These are phyloP conservation scores for Populus trichocarpa DNA, from an alignment of 441 rosid species.

Conservation along the genomic window DNA sequence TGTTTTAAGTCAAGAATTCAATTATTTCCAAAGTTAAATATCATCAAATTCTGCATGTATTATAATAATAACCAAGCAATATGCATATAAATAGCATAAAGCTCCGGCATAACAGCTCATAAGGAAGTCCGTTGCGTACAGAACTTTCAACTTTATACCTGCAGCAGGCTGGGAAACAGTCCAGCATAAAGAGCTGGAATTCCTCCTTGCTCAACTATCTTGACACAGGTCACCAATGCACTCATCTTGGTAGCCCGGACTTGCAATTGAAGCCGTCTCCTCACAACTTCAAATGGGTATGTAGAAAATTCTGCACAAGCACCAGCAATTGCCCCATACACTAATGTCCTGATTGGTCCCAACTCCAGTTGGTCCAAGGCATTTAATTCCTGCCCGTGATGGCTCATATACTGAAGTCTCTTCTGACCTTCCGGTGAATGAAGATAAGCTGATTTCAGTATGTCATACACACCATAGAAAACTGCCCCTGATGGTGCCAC, in stretches of 20 bases:
- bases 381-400: conserved; percentile 54
- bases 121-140: neutral
- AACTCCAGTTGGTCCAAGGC: conserved; percentile 69
- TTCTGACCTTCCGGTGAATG: conserved; percentile 63
- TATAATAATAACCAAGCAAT: too few relatives aligned
- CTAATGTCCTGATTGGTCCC: conserved; percentile 69
- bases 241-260: conserved; percentile 48
- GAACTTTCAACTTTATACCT: conserved; percentile 38
- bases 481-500: conserved; percentile 84
- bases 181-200: conserved; percentile 80
- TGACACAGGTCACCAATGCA: conserved; percentile 52
- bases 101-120: neutral
- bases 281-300: conserved; percentile 78
- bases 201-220: conserved; percentile 65
- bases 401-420: conserved; percentile 57
- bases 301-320: conserved; percentile 87
- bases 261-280: conserved; percentile 80
- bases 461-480: conserved; percentile 76
- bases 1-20: neutral
- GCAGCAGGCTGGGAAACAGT: conserved; percentile 74
- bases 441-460: conserved; percentile 65
- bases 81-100: neutral
- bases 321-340: conserved; percentile 77
- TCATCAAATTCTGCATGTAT: neutral
- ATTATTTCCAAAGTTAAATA: too few relatives aligned